Conservation (phyloP, 1,284 basidiomycete genomes). For the Flammula alnicola region DNA sequence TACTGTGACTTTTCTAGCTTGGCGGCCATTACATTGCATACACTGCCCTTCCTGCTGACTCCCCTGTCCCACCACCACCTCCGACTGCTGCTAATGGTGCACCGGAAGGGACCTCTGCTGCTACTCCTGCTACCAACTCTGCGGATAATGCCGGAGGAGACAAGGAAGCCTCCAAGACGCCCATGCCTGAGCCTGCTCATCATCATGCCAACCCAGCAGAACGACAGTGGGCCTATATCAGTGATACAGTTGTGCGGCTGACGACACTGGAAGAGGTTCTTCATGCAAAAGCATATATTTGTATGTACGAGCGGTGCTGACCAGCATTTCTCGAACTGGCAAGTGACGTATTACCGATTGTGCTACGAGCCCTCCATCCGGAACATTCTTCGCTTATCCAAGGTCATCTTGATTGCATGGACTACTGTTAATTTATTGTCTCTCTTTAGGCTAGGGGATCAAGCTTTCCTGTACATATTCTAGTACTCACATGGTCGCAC, state of each 20-base stretch:
- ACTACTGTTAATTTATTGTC: background rate
- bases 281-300: constrained; percentile 88
- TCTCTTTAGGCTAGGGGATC: too few species aligned
- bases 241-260: constrained; percentile 80
- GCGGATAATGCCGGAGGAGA: background rate
- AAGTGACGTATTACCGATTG: too few species aligned
- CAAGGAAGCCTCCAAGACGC: constrained; percentile 21
- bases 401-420: background rate
- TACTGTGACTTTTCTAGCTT: constrained; percentile 47
- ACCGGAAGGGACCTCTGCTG: background rate
- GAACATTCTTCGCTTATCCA: too few species aligned
- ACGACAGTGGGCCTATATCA: constrained; percentile 90
- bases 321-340: too few species aligned
- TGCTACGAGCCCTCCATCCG: too few species aligned
- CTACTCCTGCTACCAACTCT: constrained; percentile 4
- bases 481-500: background rate
- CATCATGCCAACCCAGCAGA: constrained; percentile 17
- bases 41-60: constrained; percentile 58
- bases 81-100: background rate
- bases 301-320: constrained; percentile 77
- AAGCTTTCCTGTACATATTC: too few species aligned
- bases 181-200: background rate
- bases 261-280: constrained; percentile 87
- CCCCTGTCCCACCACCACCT: constrained; percentile 19
- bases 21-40: constrained; percentile 89